phyloP scores from a whole-genome alignment of 2,329 filamentous ascomycete species.

The Colletotrichum higginsianum region DNA sequence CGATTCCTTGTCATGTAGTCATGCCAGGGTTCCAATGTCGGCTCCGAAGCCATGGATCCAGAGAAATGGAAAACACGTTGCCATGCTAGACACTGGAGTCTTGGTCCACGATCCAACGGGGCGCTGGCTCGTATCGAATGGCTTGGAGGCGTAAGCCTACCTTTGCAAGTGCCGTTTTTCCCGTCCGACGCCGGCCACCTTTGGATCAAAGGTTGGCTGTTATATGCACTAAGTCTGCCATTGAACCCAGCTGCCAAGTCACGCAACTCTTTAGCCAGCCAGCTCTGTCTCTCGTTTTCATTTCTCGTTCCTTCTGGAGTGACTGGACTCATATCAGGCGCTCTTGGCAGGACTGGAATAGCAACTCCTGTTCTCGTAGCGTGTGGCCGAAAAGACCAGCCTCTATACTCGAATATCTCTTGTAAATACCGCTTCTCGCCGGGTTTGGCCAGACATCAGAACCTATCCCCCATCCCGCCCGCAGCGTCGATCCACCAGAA shows the following conservation, averaged over 20 bases:
- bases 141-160: conserved; percentile 8
- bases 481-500: conserved; percentile 37
- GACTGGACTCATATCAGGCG: conserved; percentile 13
- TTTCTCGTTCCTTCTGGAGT: not conserved
- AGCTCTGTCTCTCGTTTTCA: conserved; percentile 2
- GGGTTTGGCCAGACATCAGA: not conserved
- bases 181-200: conserved; percentile 20
- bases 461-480: conserved; percentile 19
- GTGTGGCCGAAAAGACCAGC: conserved; percentile 1
- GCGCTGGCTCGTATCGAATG: conserved; percentile 33
- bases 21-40: not conserved
- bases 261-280: conserved; percentile 1
- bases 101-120: conserved; percentile 9
- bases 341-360: conserved; percentile 25
- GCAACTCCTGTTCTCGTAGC: not conserved
- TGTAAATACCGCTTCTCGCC: conserved; percentile 39
- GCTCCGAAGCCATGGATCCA: conserved; percentile 22
- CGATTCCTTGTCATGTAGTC: conserved; percentile 8
- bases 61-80: conserved; percentile 10
- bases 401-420: conserved; percentile 10
- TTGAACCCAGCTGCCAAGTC: conserved; percentile 32
- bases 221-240: conserved; percentile 32
- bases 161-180: conserved; percentile 21
- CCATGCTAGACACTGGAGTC: conserved; percentile 16
- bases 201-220: conserved; percentile 1